Evolutionary conservation across 2,329 filamentous ascomycete genomes (phyloP).

Genomic region (Colletotrichum orchidophilum): DNA sequence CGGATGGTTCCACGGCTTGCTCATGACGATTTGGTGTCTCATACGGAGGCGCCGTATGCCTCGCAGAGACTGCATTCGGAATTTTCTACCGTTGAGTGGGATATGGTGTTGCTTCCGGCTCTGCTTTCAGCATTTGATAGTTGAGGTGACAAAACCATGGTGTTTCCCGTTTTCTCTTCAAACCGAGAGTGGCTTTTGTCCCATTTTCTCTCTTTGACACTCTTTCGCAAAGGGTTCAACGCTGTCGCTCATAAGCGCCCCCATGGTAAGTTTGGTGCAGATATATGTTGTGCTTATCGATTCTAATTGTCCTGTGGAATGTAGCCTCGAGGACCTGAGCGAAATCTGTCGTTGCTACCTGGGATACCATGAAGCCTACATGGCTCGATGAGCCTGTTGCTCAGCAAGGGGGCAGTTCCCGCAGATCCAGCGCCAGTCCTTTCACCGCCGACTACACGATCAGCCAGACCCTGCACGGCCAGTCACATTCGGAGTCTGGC

Average conservation of each 20-base stretch:
- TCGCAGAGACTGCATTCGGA: constrained; percentile 23
- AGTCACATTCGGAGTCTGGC: constrained; percentile 1
- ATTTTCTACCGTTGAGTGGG: constrained; percentile 12
- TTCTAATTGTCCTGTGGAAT: not conserved
- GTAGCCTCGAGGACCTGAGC: constrained; percentile 15
- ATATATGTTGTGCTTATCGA: not conserved
- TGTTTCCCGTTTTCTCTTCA: not conserved
- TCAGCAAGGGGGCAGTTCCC: constrained; percentile 11
- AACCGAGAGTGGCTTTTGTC: not conserved
- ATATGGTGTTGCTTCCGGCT: not conserved
- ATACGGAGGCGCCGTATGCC: not conserved
- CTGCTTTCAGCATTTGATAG: constrained; percentile 15
- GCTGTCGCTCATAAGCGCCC: not conserved
- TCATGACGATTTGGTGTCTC: constrained; percentile 24
- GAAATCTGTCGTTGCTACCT: not conserved
- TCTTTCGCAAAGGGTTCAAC: not conserved
- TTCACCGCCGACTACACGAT: constrained; percentile 32
- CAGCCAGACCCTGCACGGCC: constrained; percentile 27
- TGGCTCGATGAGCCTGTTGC: constrained; percentile 18
- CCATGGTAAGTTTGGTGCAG: constrained; percentile 3
- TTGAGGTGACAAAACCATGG: constrained; percentile 14
- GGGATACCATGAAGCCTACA: constrained; percentile 24
- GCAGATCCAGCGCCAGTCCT: constrained; percentile 18
- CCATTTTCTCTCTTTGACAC: not conserved
- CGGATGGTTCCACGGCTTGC: not conserved